Evolutionary conservation across 768 basidiomycete species (phyloP).

Genomic region (Leccinum broughii): DNA sequence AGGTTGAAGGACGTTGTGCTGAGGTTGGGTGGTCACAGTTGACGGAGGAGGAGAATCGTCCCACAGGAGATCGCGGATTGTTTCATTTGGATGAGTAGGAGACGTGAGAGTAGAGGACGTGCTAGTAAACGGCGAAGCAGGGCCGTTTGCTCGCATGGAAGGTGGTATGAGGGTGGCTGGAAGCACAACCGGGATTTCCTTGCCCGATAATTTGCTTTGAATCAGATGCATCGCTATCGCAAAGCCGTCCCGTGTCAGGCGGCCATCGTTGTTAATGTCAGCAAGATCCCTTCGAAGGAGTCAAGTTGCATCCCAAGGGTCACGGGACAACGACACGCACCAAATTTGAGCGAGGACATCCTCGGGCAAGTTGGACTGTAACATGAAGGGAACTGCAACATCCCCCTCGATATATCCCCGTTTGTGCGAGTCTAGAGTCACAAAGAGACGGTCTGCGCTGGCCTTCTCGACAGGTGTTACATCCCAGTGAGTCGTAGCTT

Average conservation of each 20-base stretch:
- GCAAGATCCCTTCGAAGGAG: slow-evolving; percentile 76
- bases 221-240: slow-evolving; percentile 96
- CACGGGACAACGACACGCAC: slow-evolving; percentile 46
- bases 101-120: slow-evolving; percentile 33
- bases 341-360: slow-evolving; percentile 88
- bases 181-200: slow-evolving; percentile 69
- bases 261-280: slow-evolving; percentile 86
- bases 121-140: slow-evolving; percentile 39
- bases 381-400: slow-evolving; percentile 93
- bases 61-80: slow-evolving; percentile 49
- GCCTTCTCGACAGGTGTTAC: slow-evolving; percentile 80
- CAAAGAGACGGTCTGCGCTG: slow-evolving; percentile 75
- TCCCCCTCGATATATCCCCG: slow-evolving; percentile 89
- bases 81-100: slow-evolving; percentile 37
- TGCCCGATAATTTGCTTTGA: slow-evolving; percentile 78
- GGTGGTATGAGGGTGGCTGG: slow-evolving; percentile 82
- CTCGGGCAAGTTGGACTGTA: slow-evolving; percentile 83
- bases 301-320: slow-evolving; percentile 1
- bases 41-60: slow-evolving; percentile 52
- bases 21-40: slow-evolving; percentile 40
- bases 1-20: slow-evolving; percentile 28
- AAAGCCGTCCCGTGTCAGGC: slow-evolving; percentile 86
- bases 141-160: slow-evolving; percentile 55
- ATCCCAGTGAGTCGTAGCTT: slow-evolving; percentile 63
- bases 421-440: slow-evolving; percentile 71